Conservation (phyloP, 345 rosid species). For the Laguncularia racemosa region DNA sequence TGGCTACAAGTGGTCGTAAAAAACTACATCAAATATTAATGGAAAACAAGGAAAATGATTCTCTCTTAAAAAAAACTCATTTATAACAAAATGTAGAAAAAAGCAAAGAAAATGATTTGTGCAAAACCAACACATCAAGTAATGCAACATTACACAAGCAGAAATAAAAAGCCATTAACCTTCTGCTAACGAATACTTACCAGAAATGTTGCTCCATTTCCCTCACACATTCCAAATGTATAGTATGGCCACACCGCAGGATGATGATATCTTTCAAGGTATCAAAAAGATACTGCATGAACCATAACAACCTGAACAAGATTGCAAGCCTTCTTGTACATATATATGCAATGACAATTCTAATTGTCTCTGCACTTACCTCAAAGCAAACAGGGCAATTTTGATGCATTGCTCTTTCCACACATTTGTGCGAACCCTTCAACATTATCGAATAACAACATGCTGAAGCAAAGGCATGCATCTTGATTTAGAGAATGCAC, state of each 20-base stretch:
- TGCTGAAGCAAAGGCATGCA: constrained; percentile 18
- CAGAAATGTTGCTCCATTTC: constrained; percentile 55
- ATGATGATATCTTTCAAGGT: constrained; percentile 51
- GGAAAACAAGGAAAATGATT: too few species aligned
- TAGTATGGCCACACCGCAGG: constrained; percentile 69
- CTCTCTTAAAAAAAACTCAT: too few species aligned
- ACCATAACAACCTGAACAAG: background rate
- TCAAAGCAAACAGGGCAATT: constrained; percentile 70
- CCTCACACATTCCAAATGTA: constrained; percentile 64
- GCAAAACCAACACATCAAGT: constrained; percentile 4
- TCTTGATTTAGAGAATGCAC: background rate
- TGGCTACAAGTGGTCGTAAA: too few species aligned
- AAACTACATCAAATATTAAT: too few species aligned
- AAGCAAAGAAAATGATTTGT: too few species aligned
- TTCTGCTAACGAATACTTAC: constrained; percentile 25
- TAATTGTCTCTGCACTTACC: constrained; percentile 25
- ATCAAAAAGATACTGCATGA: constrained; percentile 64
- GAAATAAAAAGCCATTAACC: background rate
- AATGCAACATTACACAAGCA: background rate
- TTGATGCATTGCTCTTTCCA: constrained; percentile 69
- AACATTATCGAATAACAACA: constrained; percentile 46
- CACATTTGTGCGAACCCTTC: constrained; percentile 43
- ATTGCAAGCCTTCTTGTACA: too few species aligned
- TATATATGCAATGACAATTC: background rate
- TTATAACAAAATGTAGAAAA: too few species aligned